Conservation (phyloP, 441 rosid species). For the Monsonia emarginata region DNA sequence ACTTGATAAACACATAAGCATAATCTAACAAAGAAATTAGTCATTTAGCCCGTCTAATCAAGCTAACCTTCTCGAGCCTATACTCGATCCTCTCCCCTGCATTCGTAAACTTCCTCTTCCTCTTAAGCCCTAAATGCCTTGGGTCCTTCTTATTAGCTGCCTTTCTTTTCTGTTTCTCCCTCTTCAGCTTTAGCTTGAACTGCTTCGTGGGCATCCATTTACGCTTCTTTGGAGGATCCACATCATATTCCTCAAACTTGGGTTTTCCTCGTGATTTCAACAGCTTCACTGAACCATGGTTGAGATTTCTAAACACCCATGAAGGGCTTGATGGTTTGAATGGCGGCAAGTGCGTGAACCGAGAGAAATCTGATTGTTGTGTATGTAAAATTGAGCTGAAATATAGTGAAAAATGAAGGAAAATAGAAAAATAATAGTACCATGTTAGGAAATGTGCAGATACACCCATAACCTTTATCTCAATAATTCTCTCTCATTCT, state of each 20-base stretch:
- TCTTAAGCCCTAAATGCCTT: slow-evolving; percentile 50
- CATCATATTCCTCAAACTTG: slow-evolving; percentile 58
- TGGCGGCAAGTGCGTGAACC: slow-evolving; percentile 10
- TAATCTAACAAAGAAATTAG: neutral
- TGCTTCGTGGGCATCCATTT: slow-evolving; percentile 73
- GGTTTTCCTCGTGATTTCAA: slow-evolving; percentile 84
- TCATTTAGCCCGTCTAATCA: neutral
- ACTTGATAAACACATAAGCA: neutral
- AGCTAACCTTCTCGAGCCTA: slow-evolving; percentile 71
- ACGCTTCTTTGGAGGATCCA: slow-evolving; percentile 73
- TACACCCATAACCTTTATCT: neutral
- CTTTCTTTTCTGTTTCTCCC: slow-evolving; percentile 64
- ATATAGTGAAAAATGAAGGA: neutral
- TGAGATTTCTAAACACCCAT: slow-evolving; percentile 36
- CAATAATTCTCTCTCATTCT: neutral
- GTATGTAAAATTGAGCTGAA: slow-evolving; percentile 21
- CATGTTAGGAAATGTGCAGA: neutral
- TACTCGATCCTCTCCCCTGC: slow-evolving; percentile 63
- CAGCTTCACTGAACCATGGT: slow-evolving; percentile 58
- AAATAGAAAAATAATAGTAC: neutral
- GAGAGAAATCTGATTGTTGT: slow-evolving; percentile 17
- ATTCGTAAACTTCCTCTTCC: slow-evolving; percentile 48
- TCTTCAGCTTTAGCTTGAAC: slow-evolving; percentile 59
- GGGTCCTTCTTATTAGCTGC: slow-evolving; percentile 82
- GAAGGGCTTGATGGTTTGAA: slow-evolving; percentile 19